Evolutionary conservation across 305 asterid genomes (phyloP), one percentile per base, ranked within the genome.

Genomic region (Fraxinus velutina): DNA sequence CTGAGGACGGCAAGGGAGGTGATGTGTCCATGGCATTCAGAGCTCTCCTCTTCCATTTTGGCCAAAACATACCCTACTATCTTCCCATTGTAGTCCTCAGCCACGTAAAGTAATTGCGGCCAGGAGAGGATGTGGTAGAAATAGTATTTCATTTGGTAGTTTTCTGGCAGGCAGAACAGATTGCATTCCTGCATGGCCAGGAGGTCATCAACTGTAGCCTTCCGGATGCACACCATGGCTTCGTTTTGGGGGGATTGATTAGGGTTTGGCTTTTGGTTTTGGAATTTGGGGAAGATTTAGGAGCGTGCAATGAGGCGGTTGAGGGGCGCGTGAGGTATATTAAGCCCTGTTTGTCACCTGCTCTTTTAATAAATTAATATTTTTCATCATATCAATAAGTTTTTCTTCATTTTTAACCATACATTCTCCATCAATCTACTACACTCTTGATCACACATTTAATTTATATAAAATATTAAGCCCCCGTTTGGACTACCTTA

Each of bases 21-120:
- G 89, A 96, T 96, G 85, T 96, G 99, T 73, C 98, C 99, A 80
- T 96, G 98, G 85, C 99, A 94, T 89, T 96, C 99, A 62, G 98
- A 79, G 81, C 89, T 87, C 78, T 96, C 99, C 89, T 96, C 98
- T 82, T 96, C 99, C 99, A 96, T 96, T 72, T 96, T 96, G 6
- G 98, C 99, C 76, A 96, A 85, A 33, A 96, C 98, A 60, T 96
- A 94, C 2, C 99, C 98, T 50, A 96, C 98, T 44, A 96, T 96
- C 86, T 93, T 96, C n/a, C 97, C 97, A 88, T 92, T 92, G 90
- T 96, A 96, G 83, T 94, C 99, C 89, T 96, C 97, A 4, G 98
- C 98, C 34, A 94, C 99, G 85, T 96, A 96, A 17, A 96, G 96
- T 73, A 96, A 92, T 84, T 96, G 98, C 70, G 99, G 99, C 98